Conservation (phyloP, 805 yeast species). For the Middelhovenomyces tepae region DNA sequence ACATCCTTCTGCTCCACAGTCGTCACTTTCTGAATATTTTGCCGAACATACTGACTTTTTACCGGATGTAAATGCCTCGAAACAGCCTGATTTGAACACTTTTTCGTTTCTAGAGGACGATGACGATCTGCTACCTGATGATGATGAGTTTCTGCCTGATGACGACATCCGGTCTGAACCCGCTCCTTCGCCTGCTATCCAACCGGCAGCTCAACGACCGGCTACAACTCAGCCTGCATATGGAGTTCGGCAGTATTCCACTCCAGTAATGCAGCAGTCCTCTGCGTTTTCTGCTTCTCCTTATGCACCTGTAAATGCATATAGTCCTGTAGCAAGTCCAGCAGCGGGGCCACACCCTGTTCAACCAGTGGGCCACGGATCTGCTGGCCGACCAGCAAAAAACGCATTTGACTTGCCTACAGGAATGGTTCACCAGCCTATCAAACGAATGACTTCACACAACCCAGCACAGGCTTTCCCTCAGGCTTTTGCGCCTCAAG, state of each 20-base stretch:
- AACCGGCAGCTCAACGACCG: constrained; percentile 1
- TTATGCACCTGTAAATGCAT: constrained; percentile 7
- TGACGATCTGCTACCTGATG: constrained; percentile 24
- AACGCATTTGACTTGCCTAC: constrained; percentile 28
- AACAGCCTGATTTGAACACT: constrained; percentile 1
- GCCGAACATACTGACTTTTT: not conserved
- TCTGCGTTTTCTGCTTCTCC: constrained; percentile 7
- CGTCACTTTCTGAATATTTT: not conserved
- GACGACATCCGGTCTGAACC: constrained; percentile 1
- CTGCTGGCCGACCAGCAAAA: constrained; percentile 19
- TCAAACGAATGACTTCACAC: constrained; percentile 16
- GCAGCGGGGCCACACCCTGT: constrained; percentile 7
- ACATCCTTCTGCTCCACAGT: too few relatives aligned
- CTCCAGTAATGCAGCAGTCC: constrained; percentile 5
- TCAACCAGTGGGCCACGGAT: too few relatives aligned
- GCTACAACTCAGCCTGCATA: constrained; percentile 1
- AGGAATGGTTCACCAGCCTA: constrained; percentile 23
- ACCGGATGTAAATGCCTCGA: not conserved
- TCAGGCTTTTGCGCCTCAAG: constrained; percentile 3
- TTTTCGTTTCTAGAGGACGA: constrained; percentile 24
- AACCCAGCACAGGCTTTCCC: constrained; percentile 13
- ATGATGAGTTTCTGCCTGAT: constrained; percentile 15
- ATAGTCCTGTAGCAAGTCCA: constrained; percentile 4
- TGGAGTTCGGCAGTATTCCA: not conserved
- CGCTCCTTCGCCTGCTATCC: constrained; percentile 2